phyloP scores from a whole-genome alignment of 495 filamentous ascomycete genomes.

The Letharia columbiana region DNA sequence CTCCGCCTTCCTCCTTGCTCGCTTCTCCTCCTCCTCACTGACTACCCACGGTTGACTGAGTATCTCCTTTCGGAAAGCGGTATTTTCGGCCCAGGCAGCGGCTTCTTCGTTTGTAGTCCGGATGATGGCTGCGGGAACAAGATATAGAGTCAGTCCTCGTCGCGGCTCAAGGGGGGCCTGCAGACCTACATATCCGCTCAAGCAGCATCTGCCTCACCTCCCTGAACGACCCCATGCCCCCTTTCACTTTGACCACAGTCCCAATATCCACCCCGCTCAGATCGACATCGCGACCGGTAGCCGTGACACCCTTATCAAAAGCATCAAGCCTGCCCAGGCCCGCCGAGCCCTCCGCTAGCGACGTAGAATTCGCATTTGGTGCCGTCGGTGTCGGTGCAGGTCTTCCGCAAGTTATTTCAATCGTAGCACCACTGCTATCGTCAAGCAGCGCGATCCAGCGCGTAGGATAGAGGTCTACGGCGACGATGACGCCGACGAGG shows the following conservation, averaged over 20 bases:
- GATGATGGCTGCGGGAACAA: conserved; percentile 30
- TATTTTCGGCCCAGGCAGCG: conserved; percentile 60
- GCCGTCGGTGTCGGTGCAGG: conserved; percentile 3
- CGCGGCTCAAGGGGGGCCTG: neutral
- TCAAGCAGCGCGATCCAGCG: conserved; percentile 65
- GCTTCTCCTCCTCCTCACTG: conserved; percentile 42
- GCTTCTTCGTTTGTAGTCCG: conserved; percentile 67
- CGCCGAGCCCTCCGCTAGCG: conserved; percentile 3
- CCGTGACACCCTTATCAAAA: conserved; percentile 25
- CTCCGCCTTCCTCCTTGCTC: conserved; percentile 44
- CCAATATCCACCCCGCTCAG: conserved; percentile 53
- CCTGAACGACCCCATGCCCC: conserved; percentile 57
- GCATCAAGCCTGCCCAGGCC: neutral
- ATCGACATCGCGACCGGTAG: conserved; percentile 29
- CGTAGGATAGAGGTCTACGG: conserved; percentile 54
- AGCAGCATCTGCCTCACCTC: conserved; percentile 55
- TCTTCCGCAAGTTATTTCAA: conserved; percentile 48
- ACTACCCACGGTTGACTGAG: conserved; percentile 64
- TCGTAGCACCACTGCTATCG: conserved; percentile 71
- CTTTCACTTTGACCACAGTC: conserved; percentile 67
- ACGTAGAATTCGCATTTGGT: conserved; percentile 5
- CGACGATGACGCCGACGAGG: conserved; percentile 68
- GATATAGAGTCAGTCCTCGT: neutral
- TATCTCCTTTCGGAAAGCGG: conserved; percentile 52
- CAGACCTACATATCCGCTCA: conserved; percentile 46